phyloP scores from a whole-genome alignment of 225 moss, liverwort and hornwort genomes.

The Climacium dendroides region DNA sequence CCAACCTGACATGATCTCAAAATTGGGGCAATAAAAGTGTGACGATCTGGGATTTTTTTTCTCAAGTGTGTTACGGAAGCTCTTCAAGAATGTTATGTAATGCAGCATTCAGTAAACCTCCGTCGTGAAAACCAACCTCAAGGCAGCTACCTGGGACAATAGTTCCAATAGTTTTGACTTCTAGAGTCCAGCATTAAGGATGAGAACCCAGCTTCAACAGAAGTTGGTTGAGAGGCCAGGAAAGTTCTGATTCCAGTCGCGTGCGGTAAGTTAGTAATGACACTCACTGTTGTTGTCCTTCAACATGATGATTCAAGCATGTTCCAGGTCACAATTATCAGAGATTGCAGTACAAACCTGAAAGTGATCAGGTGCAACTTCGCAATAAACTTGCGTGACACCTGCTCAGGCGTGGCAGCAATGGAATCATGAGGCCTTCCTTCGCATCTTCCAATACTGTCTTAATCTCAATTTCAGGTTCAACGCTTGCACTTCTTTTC shows the following conservation, averaged over 20 bases:
- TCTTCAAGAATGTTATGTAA: background rate
- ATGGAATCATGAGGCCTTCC: background rate
- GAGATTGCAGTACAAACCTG: background rate
- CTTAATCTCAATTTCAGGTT: background rate
- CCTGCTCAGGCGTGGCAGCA: background rate
- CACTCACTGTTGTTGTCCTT: background rate
- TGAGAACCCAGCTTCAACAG: background rate
- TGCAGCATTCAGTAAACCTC: background rate
- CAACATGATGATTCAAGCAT: background rate
- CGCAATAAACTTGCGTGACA: background rate
- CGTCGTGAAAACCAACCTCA: background rate
- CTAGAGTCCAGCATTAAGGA: background rate
- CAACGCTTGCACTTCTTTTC: background rate
- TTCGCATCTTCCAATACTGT: background rate
- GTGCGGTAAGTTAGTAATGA: background rate
- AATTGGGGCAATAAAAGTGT: background rate
- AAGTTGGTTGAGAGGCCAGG: background rate
- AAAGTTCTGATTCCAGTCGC: background rate
- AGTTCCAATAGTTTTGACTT: background rate
- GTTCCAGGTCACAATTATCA: background rate
- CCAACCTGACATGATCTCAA: background rate
- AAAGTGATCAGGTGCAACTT: background rate
- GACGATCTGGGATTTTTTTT: background rate
- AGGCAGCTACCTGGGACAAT: background rate
- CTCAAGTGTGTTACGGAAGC: too few species aligned